These are phyloP conservation scores for Apiospora koreana DNA, from an alignment of 2,329 filamentous ascomycete genomes.

Conservation along the genomic window DNA sequence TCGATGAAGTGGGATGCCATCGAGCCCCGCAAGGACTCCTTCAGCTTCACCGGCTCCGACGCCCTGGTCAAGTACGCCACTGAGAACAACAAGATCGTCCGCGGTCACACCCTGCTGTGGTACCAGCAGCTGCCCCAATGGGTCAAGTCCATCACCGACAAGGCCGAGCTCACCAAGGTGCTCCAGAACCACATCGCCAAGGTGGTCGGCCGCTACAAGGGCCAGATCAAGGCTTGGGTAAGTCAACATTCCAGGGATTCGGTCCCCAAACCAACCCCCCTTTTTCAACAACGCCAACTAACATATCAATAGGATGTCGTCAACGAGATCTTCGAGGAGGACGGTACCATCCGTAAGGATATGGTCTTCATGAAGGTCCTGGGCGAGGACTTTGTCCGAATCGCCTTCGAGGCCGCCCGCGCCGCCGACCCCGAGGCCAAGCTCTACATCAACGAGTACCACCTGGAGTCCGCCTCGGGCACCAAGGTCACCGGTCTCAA, in stretches of 20 bases:
- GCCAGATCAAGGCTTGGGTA: conserved; percentile 58
- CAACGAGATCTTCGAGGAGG: conserved; percentile 62
- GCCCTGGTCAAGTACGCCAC: conserved; percentile 41
- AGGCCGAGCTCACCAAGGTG: conserved; percentile 46
- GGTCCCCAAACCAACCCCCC: not conserved
- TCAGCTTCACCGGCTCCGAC: conserved; percentile 57
- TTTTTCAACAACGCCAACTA: not conserved
- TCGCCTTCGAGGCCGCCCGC: conserved; percentile 67
- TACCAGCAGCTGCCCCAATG: conserved; percentile 52
- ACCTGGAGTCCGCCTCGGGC: conserved; percentile 59
- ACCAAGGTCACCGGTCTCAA: conserved; percentile 55
- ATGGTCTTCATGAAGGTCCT: conserved; percentile 66
- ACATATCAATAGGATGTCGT: conserved; percentile 50
- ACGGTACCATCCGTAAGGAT: conserved; percentile 52
- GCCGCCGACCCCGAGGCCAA: conserved; percentile 65
- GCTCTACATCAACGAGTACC: conserved; percentile 74
- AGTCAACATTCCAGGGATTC: conserved; percentile 23
- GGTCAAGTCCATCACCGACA: conserved; percentile 31
- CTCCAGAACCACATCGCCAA: conserved; percentile 59
- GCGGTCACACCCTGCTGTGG: conserved; percentile 56
- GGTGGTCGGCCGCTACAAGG: conserved; percentile 57
- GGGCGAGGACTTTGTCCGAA: conserved; percentile 67
- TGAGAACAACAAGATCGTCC: conserved; percentile 42
- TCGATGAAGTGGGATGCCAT: conserved; percentile 58
- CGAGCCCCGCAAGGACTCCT: conserved; percentile 54